These are phyloP conservation scores for Penicillium arizonense DNA, from an alignment of 495 filamentous ascomycete genomes.

Conservation along the genomic window DNA sequence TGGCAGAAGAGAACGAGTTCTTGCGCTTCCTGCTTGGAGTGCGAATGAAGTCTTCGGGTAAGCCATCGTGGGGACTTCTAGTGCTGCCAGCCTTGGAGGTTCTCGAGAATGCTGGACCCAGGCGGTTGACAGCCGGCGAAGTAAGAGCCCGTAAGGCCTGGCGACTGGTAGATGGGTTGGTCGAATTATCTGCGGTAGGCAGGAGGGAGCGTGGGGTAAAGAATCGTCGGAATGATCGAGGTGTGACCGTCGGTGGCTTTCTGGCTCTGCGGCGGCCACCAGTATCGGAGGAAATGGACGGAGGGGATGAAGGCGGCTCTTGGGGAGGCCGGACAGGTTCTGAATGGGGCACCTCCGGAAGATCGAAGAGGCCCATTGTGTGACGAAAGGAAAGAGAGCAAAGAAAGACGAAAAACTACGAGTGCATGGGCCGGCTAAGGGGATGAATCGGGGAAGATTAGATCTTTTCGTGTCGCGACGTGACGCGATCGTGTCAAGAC, in stretches of 20 bases:
- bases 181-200: conserved; percentile 38
- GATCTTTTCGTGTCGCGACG: conserved; percentile 9
- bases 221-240: conserved; percentile 74
- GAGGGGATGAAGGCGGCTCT: conserved; percentile 46
- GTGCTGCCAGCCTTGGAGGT: conserved; percentile 34
- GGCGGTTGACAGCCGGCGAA: conserved; percentile 59
- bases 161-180: conserved; percentile 52
- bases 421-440: conserved; percentile 19
- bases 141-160: conserved; percentile 71
- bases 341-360: conserved; percentile 41
- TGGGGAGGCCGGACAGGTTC: conserved; percentile 39
- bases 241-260: conserved; percentile 61
- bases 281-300: conserved; percentile 45
- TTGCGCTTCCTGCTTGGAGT: conserved; percentile 46
- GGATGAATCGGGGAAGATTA: conserved; percentile 8
- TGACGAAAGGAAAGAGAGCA: conserved; percentile 15
- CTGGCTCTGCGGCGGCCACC: conserved; percentile 40
- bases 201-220: conserved; percentile 68
- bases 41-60: conserved; percentile 29
- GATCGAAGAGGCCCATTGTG: conserved; percentile 40
- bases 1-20: conserved; percentile 44
- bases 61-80: conserved; percentile 25
- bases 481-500: conserved; percentile 7
- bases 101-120: conserved; percentile 45
- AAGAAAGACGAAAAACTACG: neutral